Evolutionary conservation across 441 rosid genomes (phyloP).

Genomic region (Sinapis alba): DNA sequence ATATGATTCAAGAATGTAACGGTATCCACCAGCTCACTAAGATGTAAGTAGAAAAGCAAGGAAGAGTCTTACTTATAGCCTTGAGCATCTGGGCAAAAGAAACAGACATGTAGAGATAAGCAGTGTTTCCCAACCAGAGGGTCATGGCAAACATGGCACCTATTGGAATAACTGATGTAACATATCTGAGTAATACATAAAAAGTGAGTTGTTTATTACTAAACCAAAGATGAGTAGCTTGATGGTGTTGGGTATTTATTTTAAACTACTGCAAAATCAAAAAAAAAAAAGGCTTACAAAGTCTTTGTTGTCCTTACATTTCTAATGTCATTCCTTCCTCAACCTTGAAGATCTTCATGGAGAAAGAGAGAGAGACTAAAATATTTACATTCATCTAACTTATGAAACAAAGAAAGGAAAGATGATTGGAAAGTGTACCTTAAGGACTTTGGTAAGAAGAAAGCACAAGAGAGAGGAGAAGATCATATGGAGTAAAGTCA

Average conservation of each 20-base stretch:
- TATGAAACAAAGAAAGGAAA: too few relatives aligned
- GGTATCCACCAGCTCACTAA: conserved; percentile 1
- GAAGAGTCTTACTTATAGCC: conserved; percentile 82
- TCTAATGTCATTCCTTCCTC: conserved; percentile 96
- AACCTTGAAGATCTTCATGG: conserved; percentile 69
- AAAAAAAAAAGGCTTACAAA: conserved; percentile 34
- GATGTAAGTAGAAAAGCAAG: neutral
- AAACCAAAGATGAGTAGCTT: conserved; percentile 3
- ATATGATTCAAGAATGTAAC: conserved; percentile 31
- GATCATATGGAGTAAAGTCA: conserved; percentile 93
- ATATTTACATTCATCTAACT: too few relatives aligned
- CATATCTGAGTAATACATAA: conserved; percentile 64
- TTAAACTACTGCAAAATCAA: conserved; percentile 28
- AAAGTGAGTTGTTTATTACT: conserved; percentile 36
- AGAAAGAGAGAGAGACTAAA: conserved; percentile 11
- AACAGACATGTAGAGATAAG: conserved; percentile 93
- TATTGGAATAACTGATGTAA: conserved; percentile 86
- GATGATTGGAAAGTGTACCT: too few relatives aligned
- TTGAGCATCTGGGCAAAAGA: conserved; percentile 97
- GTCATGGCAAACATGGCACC: conserved; percentile 99
- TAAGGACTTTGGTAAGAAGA: conserved; percentile 68
- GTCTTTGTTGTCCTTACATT: conserved; percentile 59
- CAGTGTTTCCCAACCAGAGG: conserved; percentile 97
- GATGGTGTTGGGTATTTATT: conserved; percentile 24
- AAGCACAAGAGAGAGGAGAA: conserved; percentile 90